Percentiles rank a stretch among this genome's conserved stretches.
These are phyloP conservation scores for Termitomyces sp. DNA, from an alignment of 768 basidiomycete genomes.

Conservation along the genomic window DNA sequence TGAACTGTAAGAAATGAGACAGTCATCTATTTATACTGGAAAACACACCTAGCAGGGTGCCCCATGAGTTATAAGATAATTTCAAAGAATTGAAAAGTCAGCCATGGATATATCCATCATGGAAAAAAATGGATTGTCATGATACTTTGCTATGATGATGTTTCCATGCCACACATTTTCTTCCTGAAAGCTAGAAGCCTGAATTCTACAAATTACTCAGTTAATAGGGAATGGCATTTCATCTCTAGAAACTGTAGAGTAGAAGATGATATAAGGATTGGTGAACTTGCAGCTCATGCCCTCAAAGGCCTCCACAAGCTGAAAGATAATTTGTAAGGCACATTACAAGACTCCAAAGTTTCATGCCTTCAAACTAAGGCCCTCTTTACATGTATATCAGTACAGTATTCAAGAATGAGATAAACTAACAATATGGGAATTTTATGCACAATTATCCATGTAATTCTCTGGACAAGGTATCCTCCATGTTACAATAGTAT, in stretches of 20 bases:
- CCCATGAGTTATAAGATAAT: slow-evolving; percentile 67
- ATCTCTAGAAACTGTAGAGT: slow-evolving; percentile 68
- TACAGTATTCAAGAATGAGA: neutral
- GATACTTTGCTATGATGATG: slow-evolving; percentile 70
- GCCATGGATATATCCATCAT: slow-evolving; percentile 78
- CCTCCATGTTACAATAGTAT: slow-evolving; percentile 43
- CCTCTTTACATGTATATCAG: slow-evolving; percentile 33
- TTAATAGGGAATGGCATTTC: slow-evolving; percentile 81
- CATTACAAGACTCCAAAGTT: slow-evolving; percentile 11
- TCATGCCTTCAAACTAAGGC: slow-evolving; percentile 63
- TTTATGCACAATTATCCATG: slow-evolving; percentile 65
- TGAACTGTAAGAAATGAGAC: too few relatives aligned
- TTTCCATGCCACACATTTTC: slow-evolving; percentile 74
- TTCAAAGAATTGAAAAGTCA: slow-evolving; percentile 77
- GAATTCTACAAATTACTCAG: slow-evolving; percentile 68
- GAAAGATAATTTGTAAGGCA: neutral
- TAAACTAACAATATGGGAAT: neutral
- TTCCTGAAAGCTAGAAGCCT: slow-evolving; percentile 58
- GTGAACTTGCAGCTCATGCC: slow-evolving; percentile 77
- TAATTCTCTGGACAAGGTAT: slow-evolving; percentile 81
- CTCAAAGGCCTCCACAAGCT: slow-evolving; percentile 73
- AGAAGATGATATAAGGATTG: slow-evolving; percentile 78
- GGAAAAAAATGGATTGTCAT: slow-evolving; percentile 43
- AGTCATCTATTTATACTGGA: too few relatives aligned
- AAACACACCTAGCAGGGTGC: slow-evolving; percentile 37